A percentile compares a stretch with the other conserved stretches of the same genome.
phyloP scores from a whole-genome alignment of 2,329 filamentous ascomycete genomes.

The Fusarium kyushuense region DNA sequence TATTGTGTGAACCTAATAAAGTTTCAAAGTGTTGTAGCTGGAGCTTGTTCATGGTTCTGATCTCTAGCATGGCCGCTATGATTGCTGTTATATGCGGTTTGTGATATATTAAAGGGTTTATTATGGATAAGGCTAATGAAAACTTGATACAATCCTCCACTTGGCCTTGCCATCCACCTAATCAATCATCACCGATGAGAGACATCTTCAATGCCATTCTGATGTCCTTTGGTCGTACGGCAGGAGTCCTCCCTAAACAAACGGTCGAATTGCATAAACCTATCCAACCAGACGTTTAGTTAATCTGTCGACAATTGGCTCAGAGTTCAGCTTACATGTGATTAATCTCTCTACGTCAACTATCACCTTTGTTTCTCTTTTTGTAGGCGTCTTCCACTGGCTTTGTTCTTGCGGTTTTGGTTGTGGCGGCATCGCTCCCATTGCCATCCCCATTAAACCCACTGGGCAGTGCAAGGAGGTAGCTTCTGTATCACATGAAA shows the following conservation, averaged over 20 bases:
- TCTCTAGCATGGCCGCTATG: not conserved
- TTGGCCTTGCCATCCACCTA: rapidly evolving
- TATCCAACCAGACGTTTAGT: not conserved
- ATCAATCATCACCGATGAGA: not conserved
- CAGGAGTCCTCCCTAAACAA: constrained; percentile 12
- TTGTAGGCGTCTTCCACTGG: not conserved
- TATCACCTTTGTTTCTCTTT: constrained; percentile 1
- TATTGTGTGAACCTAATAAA: rapidly evolving
- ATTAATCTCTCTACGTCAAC: constrained; percentile 8
- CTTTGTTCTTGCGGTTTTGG: not conserved
- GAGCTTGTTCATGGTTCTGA: not conserved
- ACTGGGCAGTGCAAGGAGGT: not conserved
- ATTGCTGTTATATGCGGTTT: rapidly evolving
- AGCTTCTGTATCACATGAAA: not conserved
- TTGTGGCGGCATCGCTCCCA: not conserved
- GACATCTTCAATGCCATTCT: constrained; percentile 12
- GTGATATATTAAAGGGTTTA: not conserved
- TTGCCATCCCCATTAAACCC: constrained; percentile 8
- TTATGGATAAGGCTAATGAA: no score
- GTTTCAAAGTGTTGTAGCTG: rapidly evolving
- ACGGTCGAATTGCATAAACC: constrained; percentile 11
- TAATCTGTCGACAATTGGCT: rapidly evolving
- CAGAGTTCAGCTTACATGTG: not conserved
- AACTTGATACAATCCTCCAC: rapidly evolving
- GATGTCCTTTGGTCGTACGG: constrained; percentile 2